phyloP scores from a whole-genome alignment of 352 stramenopile genomes.

The Phytophthora palmivora region DNA sequence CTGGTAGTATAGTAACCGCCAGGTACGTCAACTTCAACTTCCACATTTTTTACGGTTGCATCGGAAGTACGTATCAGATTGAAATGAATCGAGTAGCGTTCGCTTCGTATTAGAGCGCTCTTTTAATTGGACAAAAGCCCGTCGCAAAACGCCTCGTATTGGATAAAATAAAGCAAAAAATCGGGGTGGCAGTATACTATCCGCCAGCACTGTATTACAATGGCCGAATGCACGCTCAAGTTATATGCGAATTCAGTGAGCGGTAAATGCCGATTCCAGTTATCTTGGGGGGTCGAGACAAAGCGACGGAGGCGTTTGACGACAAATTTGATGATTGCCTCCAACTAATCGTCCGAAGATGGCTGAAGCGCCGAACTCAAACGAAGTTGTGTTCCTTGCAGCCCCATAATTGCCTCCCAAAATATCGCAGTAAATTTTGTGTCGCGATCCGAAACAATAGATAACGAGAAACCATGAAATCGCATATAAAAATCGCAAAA shows the following conservation, averaged over 20 bases:
- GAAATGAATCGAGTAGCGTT: too few relatives aligned
- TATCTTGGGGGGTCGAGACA: conserved; percentile 3
- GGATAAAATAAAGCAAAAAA: too few relatives aligned
- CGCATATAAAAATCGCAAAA: conserved; percentile 13
- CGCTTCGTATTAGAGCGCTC: too few relatives aligned
- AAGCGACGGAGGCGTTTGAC: conserved; percentile 11
- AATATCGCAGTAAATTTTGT: conserved; percentile 8
- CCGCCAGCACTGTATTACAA: too few relatives aligned
- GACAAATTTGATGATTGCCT: conserved; percentile 19
- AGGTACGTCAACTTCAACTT: too few relatives aligned
- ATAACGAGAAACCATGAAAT: neutral
- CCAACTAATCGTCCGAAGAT: conserved; percentile 8
- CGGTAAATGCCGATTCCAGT: conserved; percentile 5
- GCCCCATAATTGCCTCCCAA: conserved; percentile 5
- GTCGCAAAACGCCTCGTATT: too few relatives aligned
- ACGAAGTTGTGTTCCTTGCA: neutral
- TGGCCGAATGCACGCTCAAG: conserved; percentile 5
- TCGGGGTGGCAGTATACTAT: too few relatives aligned
- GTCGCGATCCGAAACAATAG: conserved; percentile 8
- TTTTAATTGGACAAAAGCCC: too few relatives aligned
- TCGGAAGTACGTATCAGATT: too few relatives aligned
- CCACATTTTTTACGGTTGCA: too few relatives aligned
- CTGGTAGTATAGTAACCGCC: too few relatives aligned
- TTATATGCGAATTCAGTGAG: conserved; percentile 17
- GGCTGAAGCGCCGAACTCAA: conserved; percentile 12